Percentiles rank a stretch among this genome's conserved stretches.
These are phyloP conservation scores for Suillus hirtellus DNA, from an alignment of 768 basidiomycete species.

Conservation along the genomic window DNA sequence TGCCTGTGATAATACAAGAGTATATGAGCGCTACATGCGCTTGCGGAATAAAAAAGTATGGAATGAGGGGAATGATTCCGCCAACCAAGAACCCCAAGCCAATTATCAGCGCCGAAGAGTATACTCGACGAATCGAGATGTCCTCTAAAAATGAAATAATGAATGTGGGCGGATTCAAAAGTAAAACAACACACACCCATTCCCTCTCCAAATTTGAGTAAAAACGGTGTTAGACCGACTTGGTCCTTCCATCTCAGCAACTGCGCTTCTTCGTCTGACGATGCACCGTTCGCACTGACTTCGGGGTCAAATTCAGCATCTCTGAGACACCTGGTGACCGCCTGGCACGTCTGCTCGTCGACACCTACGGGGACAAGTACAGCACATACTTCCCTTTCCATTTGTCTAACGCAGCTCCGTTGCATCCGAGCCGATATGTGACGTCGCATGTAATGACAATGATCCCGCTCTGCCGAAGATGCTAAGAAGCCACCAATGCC, in stretches of 20 bases:
- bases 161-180: background rate
- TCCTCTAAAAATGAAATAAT: conserved; percentile 59
- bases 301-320: conserved; percentile 57
- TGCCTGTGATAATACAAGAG: conserved; percentile 71
- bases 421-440: conserved; percentile 78
- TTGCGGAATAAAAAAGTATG: conserved; percentile 83
- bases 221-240: conserved; percentile 88
- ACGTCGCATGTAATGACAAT: conserved; percentile 79
- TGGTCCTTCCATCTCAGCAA: conserved; percentile 68
- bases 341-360: conserved; percentile 74
- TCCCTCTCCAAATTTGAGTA: conserved; percentile 95
- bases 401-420: conserved; percentile 89
- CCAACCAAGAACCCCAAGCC: conserved; percentile 93
- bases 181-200: conserved; percentile 54
- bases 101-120: conserved; percentile 91
- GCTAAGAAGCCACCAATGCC: conserved; percentile 98
- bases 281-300: conserved; percentile 16
- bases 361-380: conserved; percentile 90
- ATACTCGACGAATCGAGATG: conserved; percentile 80
- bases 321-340: conserved; percentile 77
- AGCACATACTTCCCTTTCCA: conserved; percentile 91
- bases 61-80: conserved; percentile 88
- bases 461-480: conserved; percentile 94
- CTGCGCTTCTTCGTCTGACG: conserved; percentile 57
- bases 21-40: conserved; percentile 72